Conservation (phyloP, 441 rosid species). For the Viola pubescens region DNA sequence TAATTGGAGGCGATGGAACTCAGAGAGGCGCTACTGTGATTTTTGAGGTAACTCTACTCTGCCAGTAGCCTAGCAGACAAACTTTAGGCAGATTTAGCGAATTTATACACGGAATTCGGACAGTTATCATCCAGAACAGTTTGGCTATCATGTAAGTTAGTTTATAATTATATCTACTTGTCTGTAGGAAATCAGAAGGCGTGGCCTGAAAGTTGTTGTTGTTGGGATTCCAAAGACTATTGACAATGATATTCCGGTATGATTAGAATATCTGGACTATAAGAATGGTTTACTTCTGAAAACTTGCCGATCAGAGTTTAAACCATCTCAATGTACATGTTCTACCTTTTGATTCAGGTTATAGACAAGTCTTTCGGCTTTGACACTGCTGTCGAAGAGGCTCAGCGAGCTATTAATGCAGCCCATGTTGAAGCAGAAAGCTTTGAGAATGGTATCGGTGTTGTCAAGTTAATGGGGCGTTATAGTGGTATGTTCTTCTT, state of each 20-base stretch:
- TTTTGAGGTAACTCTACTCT: constrained; percentile 26
- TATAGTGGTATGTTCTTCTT: constrained; percentile 45
- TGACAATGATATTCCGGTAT: constrained; percentile 46
- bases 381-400: constrained; percentile 60
- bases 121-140: background rate
- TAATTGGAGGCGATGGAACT: constrained; percentile 58
- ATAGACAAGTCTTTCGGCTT: constrained; percentile 56
- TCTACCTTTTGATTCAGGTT: constrained; percentile 27
- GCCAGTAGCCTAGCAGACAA: background rate
- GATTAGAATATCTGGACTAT: background rate
- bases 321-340: background rate
- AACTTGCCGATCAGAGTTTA: background rate
- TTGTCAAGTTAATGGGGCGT: constrained; percentile 80
- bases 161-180: background rate
- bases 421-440: constrained; percentile 60
- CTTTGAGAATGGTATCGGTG: constrained; percentile 44
- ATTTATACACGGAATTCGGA: background rate
- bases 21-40: constrained; percentile 43
- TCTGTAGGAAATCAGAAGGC: constrained; percentile 39
- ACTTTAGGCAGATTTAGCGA: background rate
- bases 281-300: background rate
- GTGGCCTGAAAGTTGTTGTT: constrained; percentile 51
- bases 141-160: background rate
- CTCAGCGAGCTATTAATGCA: constrained; percentile 54
- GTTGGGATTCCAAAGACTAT: constrained; percentile 54